These are phyloP conservation scores for Malassezia equina DNA, from an alignment of 1,284 basidiomycete species.

Conservation along the genomic window DNA sequence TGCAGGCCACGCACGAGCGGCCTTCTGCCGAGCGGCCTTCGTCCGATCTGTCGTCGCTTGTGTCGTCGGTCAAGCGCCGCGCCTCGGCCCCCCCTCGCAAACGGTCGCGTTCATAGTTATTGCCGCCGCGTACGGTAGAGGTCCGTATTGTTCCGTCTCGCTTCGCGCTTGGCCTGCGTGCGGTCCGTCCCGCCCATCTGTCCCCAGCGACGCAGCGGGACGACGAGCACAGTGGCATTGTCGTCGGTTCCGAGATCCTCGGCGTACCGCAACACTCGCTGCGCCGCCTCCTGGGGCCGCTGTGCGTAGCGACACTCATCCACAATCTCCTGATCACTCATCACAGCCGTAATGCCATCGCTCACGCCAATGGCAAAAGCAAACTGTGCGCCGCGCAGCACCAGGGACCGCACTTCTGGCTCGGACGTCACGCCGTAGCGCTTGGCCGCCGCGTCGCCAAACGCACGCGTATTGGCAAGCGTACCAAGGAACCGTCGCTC, in stretches of 20 bases:
- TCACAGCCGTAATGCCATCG: constrained; percentile 79
- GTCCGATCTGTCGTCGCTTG: constrained; percentile 7
- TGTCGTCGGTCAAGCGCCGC: constrained; percentile 11
- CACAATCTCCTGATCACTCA: constrained; percentile 87
- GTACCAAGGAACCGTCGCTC: constrained; percentile 95
- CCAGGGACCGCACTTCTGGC: constrained; percentile 73
- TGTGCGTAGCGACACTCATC: constrained; percentile 68
- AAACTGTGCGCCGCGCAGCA: constrained; percentile 54
- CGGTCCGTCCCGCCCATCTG: constrained; percentile 65
- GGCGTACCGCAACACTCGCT: constrained; percentile 71
- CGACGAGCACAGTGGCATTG: constrained; percentile 82
- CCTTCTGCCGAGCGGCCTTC: not conserved
- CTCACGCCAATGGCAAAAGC: constrained; percentile 39
- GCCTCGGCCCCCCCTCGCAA: not conserved
- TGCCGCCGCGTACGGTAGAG: constrained; percentile 29
- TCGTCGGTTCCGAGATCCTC: constrained; percentile 79
- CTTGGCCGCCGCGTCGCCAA: constrained; percentile 86
- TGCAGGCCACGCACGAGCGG: constrained; percentile 11
- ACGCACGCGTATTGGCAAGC: constrained; percentile 81
- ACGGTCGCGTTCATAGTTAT: constrained; percentile 5
- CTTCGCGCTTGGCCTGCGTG: constrained; percentile 53
- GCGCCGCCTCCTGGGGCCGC: constrained; percentile 70
- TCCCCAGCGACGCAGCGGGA: constrained; percentile 87
- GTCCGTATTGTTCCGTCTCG: constrained; percentile 29
- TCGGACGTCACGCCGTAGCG: constrained; percentile 65